Evolutionary conservation across 495 filamentous ascomycete genomes (phyloP), one percentile per base, ranked within the genome.

Genomic region (Aspergillus egyptiacus): DNA sequence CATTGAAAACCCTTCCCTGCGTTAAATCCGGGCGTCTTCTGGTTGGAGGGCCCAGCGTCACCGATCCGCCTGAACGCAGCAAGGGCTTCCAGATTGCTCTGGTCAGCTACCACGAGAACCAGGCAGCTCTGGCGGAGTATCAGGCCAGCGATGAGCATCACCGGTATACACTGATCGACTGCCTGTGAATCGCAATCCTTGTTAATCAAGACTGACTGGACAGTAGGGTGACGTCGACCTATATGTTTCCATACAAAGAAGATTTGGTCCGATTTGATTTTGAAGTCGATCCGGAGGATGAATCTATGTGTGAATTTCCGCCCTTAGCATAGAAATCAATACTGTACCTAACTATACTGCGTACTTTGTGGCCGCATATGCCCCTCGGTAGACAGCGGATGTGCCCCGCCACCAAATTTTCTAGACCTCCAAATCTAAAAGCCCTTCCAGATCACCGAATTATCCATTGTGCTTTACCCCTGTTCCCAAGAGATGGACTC

Each of bases 191-290:
- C n/a, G n/a, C n/a, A n/a, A n/a, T n/a, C n/a, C n/a, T n/a, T n/a
- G n/a, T n/a, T n/a, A n/a, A n/a, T n/a, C n/a, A n/a, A n/a, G n/a
- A n/a, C n/a, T n/a, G n/a, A n/a, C 14, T 13, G 1, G 5, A 22
- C 33, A 11, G 7, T 15, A 49, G 72, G 40, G 67, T 75, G 0
- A 74, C 71, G 6, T 59, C 51, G 31, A 67, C 62, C 10, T 75
- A 70, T 32, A 60, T 76, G 33, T 66, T 66, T 48, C 73, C 73
- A 2, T 76, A 62, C 48, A 70, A 67, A 43, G 71, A 74, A 47
- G 72, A 76, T 60, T 44, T 76, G 8, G 57, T 70, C 34, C 66
- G 71, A 17, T 76, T 76, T 59, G 73, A 76, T 49, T 75, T 76
- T 53, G 70, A 75, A 50, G 69, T 74, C 13, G 67, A 69, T 34